Base-by-base conservation (phyloP, 208 protist species). In the Crithidia bombi region DNA sequence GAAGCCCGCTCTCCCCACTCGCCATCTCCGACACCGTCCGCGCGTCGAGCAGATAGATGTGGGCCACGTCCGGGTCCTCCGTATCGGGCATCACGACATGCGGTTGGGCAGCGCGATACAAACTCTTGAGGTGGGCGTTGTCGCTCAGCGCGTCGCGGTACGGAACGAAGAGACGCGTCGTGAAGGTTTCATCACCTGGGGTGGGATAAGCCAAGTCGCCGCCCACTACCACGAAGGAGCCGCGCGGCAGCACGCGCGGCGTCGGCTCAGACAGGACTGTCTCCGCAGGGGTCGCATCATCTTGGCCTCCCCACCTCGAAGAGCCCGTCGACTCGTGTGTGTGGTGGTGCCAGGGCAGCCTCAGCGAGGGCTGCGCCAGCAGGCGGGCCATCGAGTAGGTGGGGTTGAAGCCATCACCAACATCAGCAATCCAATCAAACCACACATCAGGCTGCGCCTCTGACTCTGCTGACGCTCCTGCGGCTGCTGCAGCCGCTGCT, bases 321-420 rank as follows among this genome's bases (percentile, higher is more conserved):
- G 56, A 26, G 3, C 61, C 51, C 0, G 15, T 26, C 26, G 14
- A 1, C 23, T 10, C 14, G 39, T 38, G 11, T 14, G 61, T 14
- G 59, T 50, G 33, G 85, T 82, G 90, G 63, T 91, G 85, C 65
- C 75, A 71, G 25, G 84, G 87, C 49, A 94, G 75, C 36, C 72
- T 59, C 44, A 95, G 64, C 17, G 79, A 25, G 0, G 89, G 89
- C 51, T 89, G 80, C 7, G 89, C 89, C 38, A 94, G 49, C 47
- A 94, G 59, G 0, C 87, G 87, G 7, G 91, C 89, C 78, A 96
- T 90, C 38, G 87, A 82, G 70, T 93, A 96, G 32, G 91, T 95
- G 17, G 89, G 74, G 71, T 96, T 94, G 70, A 94, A 96, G 46
- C 92, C 92, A 56, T 96, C 92, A 7, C 92, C 92, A 30, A 94